Evolutionary conservation across 768 basidiomycete genomes (phyloP).

Genomic region (Tulasnella sp.): DNA sequence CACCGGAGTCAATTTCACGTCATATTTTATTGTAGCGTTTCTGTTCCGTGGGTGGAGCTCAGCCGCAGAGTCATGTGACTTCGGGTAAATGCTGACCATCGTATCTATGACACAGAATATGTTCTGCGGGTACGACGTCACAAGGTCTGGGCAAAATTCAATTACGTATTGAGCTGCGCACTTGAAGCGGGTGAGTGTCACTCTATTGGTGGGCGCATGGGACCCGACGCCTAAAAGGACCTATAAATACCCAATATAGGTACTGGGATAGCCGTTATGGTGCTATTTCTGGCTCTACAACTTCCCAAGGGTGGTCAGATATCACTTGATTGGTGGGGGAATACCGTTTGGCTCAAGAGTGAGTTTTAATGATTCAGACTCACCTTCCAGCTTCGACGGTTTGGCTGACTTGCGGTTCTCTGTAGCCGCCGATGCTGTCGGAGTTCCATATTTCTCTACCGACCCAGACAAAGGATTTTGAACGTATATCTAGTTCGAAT

Average conservation of each 20-base stretch:
- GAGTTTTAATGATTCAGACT: not conserved
- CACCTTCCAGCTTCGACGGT: not conserved
- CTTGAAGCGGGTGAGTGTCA: slow-evolving; percentile 36
- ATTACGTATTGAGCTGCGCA: not conserved
- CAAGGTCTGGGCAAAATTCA: slow-evolving; percentile 2
- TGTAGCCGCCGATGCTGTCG: not conserved
- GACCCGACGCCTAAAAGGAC: not conserved
- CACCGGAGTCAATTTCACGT: not conserved
- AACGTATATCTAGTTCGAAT: too few species aligned
- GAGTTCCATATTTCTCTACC: not conserved
- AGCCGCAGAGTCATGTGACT: not conserved
- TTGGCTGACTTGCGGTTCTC: not conserved
- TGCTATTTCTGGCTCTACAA: slow-evolving; percentile 33
- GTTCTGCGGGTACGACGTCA: not conserved
- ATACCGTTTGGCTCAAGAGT: slow-evolving; percentile 39
- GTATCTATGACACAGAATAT: not conserved
- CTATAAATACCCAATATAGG: not conserved
- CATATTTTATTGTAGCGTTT: not conserved
- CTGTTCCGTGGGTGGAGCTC: not conserved
- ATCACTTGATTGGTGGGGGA: slow-evolving; percentile 48
- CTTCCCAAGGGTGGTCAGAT: slow-evolving; percentile 45
- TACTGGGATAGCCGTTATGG: not conserved
- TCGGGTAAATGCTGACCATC: too few species aligned
- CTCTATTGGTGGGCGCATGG: not conserved
- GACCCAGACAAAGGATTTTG: not conserved